These are phyloP conservation scores for Grosmannia penicillata DNA, from an alignment of 2,329 filamentous ascomycete genomes.

Conservation along the genomic window DNA sequence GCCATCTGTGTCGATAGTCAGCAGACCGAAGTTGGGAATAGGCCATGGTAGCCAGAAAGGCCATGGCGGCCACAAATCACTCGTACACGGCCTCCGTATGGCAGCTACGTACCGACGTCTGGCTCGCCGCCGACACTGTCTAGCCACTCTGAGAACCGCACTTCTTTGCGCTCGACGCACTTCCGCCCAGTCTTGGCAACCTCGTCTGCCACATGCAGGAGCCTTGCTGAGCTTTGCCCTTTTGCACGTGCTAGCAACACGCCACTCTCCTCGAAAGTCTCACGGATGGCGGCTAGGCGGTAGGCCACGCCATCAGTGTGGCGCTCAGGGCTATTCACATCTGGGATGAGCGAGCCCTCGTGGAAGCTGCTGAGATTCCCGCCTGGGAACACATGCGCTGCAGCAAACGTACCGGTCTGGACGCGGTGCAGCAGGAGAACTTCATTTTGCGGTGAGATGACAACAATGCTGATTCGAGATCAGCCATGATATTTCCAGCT, in stretches of 20 bases:
- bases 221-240: conserved; percentile 7
- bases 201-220: conserved; percentile 45
- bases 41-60: too few species aligned
- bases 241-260: conserved; percentile 53
- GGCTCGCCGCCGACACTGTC: conserved; percentile 37
- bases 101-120: conserved; percentile 52
- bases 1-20: conserved; percentile 26
- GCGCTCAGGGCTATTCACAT: conserved; percentile 30
- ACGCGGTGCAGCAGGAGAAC: conserved; percentile 80
- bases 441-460: conserved; percentile 76
- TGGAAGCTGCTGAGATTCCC: conserved; percentile 68
- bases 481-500: too few species aligned
- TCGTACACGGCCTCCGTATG: too few species aligned
- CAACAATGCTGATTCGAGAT: conserved; percentile 57
- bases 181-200: conserved; percentile 44
- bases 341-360: conserved; percentile 44
- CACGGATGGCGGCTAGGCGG: conserved; percentile 69
- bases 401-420: conserved; percentile 68
- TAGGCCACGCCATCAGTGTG: conserved; percentile 64
- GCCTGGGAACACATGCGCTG: conserved; percentile 90
- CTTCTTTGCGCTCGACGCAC: conserved; percentile 53
- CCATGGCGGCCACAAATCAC: too few species aligned
- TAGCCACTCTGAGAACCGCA: conserved; percentile 55
- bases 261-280: conserved; percentile 92
- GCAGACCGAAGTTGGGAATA: not conserved